Evolutionary conservation across 2,329 filamentous ascomycete genomes (phyloP), one percentile per base, ranked within the genome.

Genomic region (Ophiostoma piceae): DNA sequence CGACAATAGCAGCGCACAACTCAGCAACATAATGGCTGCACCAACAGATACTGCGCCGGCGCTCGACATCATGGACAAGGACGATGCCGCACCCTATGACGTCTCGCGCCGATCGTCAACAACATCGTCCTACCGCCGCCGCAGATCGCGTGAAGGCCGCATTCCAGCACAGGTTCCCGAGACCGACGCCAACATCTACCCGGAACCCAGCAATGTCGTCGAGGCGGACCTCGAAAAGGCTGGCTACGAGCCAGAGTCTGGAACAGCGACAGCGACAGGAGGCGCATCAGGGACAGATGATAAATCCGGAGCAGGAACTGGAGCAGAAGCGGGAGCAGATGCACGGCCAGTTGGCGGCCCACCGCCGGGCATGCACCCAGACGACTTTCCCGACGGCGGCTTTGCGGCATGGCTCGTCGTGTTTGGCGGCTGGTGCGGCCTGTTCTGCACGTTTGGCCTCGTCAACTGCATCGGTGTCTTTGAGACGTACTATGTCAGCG

Each of bases 371-470:
- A 73, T 75, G 67, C 79, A 79, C 73, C 80, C 83, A 3, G 77
- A 78, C 51, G 80, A 82, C 65, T 85, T 84, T 69, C 84, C 84
- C 2, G 84, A 87, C 75, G 84, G 84, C 43, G 84, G 84, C 3
- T 60, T 77, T 4, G 76, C 80, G 72, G 84, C 84, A 16, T 85
- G 84, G 82, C 75, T 82, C 5, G 81, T 82, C 1, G 84, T 87
- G 16, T 72, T 76, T 11, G 78, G 78, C 67, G 76, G 75, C 37
- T 79, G 75, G 73, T 76, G 77, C 69, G 76, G 76, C 8, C 73
- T 80, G 6, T 80, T 80, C 72, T 78, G 76, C 73, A 79, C 77
- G 8, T 81, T 80, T 71, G 79, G 79, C 6, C 74, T 80, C 19
- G 70, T 79, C 73, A 80, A 79, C 75, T 80, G 79, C 74, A 77